Conservation (phyloP, 495 filamentous ascomycete species). For the Chaetomium fimeti region DNA sequence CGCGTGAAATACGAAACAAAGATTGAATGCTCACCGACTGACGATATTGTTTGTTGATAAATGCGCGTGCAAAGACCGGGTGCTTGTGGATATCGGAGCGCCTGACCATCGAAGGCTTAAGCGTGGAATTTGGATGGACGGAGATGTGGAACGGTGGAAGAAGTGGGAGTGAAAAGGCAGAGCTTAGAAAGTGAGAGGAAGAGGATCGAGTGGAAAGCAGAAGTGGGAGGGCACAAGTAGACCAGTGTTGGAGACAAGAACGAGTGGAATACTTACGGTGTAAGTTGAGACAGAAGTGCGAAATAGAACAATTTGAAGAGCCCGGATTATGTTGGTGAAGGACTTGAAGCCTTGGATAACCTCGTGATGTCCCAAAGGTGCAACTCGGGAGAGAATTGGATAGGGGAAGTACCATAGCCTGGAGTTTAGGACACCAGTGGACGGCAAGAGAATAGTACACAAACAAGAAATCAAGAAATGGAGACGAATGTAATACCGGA, state of each 20-base stretch:
- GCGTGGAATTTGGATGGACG: neutral
- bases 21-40: neutral
- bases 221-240: neutral
- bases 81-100: neutral
- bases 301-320: too few relatives aligned
- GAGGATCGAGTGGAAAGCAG: neutral
- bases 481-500: too few relatives aligned
- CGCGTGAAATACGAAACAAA: neutral
- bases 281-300: too few relatives aligned
- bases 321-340: too few relatives aligned
- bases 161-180: neutral
- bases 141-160: neutral
- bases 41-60: neutral
- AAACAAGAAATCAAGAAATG: neutral
- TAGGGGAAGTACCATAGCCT: neutral
- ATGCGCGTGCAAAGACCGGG: neutral
- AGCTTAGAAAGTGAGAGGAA: neutral
- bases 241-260: neutral
- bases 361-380: too few relatives aligned
- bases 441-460: neutral
- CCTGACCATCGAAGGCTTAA: neutral
- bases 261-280: too few relatives aligned
- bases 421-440: neutral
- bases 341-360: neutral
- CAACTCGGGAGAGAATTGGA: neutral